Evolutionary conservation across 192 early-diverging fungal species (phyloP).

Genomic region (Powellomyces hirtus): DNA sequence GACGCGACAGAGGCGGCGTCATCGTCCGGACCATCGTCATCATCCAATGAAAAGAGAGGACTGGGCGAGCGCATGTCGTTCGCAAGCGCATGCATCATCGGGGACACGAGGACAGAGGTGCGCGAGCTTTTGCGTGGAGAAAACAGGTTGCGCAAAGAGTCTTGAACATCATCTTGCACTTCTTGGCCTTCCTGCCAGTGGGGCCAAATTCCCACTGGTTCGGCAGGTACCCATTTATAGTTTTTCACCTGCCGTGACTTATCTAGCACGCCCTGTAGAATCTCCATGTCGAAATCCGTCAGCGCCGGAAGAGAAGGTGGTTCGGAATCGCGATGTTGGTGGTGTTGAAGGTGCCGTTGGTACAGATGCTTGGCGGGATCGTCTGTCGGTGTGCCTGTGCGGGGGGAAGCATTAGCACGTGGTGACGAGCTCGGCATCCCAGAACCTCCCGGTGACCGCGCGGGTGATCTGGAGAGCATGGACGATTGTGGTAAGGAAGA

Average conservation of each 20-base stretch:
- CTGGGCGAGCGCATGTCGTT: conserved; percentile 39
- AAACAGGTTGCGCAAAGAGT: conserved; percentile 3
- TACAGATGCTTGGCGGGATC: neutral
- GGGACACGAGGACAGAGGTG: conserved; percentile 13
- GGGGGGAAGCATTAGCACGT: neutral
- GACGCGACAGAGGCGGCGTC: conserved; percentile 25
- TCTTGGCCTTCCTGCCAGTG: conserved; percentile 39
- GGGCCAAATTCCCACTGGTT: conserved; percentile 42
- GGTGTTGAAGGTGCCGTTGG: neutral
- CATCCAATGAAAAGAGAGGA: conserved; percentile 41
- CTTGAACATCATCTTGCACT: neutral
- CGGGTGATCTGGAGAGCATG: neutral
- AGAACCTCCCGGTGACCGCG: neutral
- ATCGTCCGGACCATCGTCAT: conserved; percentile 33
- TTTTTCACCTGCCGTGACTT: conserved; percentile 45
- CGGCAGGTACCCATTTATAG: conserved; percentile 31
- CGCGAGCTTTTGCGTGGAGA: conserved; percentile 16
- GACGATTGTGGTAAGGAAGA: neutral
- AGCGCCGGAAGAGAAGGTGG: neutral
- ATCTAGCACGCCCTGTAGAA: conserved; percentile 24
- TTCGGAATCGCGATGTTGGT: conserved; percentile 10
- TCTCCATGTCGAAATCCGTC: conserved; percentile 21
- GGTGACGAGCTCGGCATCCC: neutral
- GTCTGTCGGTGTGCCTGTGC: neutral
- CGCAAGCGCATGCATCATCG: conserved; percentile 1